Conservation (phyloP, 2,329 filamentous ascomycete species). For the Hypoxylon sp. region DNA sequence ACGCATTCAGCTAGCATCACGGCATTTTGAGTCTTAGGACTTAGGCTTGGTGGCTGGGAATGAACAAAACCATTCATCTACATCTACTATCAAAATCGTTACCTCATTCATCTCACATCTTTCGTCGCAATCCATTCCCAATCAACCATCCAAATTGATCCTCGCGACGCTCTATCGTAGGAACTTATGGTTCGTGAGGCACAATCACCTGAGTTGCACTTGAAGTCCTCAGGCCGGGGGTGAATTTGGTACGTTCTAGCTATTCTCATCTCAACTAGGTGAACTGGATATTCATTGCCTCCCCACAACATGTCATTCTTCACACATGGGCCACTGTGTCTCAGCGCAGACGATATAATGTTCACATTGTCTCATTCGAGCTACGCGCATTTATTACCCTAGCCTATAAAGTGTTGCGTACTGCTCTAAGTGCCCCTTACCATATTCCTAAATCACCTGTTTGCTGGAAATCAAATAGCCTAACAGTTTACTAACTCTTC, state of each 20-base stretch:
- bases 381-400: background rate
- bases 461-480: background rate
- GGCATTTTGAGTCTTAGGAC: background rate
- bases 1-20: conserved; percentile 49
- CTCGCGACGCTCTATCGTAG: background rate
- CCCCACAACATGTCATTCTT: background rate
- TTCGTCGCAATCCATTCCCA: conserved; percentile 10
- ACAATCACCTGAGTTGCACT: conserved; percentile 8
- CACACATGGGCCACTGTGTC: background rate
- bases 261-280: conserved; percentile 1
- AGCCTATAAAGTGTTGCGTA: background rate
- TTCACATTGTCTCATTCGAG: background rate
- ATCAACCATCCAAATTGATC: conserved; percentile 7
- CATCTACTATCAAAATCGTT: conserved; percentile 33
- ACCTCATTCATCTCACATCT: conserved; percentile 18
- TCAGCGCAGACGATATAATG: background rate
- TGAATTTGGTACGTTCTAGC: conserved; percentile 25
- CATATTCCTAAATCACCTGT: background rate
- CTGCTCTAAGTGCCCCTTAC: background rate
- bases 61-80: conserved; percentile 45
- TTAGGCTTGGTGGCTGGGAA: conserved; percentile 32
- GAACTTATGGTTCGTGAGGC: conserved; percentile 23
- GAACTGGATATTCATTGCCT: background rate
- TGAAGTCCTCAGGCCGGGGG: conserved; percentile 15
- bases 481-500: background rate